Conservation (phyloP, 257 asterid species). For the Pogostemon cablin region DNA sequence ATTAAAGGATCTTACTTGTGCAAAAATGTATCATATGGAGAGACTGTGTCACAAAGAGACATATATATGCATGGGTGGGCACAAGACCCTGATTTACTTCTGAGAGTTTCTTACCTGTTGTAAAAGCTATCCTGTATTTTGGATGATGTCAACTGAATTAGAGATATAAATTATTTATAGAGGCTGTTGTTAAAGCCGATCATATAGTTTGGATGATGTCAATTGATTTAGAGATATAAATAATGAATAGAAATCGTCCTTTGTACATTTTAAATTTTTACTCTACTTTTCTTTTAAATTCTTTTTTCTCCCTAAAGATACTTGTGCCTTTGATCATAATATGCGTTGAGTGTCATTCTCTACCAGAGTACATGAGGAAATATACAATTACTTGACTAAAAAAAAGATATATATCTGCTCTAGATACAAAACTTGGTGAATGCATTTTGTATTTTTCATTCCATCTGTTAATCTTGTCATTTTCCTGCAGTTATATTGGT, state of each 20-base stretch:
- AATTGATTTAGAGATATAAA: not conserved
- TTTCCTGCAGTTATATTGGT: constrained; percentile 11
- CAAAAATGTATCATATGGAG: constrained; percentile 11
- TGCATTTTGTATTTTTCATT: not conserved
- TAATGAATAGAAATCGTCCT: not conserved
- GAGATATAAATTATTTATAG: not conserved
- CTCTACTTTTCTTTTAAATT: too few species aligned
- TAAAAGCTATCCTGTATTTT: too few species aligned
- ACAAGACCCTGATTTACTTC: not conserved
- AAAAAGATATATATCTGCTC: not conserved
- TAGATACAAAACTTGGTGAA: not conserved
- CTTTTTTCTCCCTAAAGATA: too few species aligned
- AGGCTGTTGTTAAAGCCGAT: not conserved
- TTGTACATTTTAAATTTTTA: too few species aligned
- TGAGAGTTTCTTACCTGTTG: too few species aligned
- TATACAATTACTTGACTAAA: not conserved
- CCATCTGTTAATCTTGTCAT: too few species aligned
- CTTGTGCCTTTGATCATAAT: not conserved
- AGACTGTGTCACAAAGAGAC: not conserved
- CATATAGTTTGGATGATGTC: not conserved
- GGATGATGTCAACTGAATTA: too few species aligned
- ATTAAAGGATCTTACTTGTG: constrained; percentile 6
- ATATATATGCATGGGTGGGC: not conserved
- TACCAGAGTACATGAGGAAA: not conserved
- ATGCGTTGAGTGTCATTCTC: not conserved